Evolutionary conservation across 495 filamentous ascomycete species (phyloP).

Genomic region (Neurospora sublineolata): DNA sequence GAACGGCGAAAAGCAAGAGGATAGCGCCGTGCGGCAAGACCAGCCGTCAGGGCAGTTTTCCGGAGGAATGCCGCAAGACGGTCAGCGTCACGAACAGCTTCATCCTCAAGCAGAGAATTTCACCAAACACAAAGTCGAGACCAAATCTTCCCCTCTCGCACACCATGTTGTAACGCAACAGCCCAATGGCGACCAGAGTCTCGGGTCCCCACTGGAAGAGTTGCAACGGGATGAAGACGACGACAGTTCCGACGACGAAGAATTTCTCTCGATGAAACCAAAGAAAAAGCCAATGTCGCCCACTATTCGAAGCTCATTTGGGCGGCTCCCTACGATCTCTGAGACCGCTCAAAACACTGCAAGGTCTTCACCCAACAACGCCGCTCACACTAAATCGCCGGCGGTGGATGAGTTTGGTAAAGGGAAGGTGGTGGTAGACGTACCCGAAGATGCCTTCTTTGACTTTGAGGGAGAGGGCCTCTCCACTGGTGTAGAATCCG

Average conservation of each 20-base stretch:
- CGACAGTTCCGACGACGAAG: constrained; percentile 16
- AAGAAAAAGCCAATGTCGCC: constrained; percentile 13
- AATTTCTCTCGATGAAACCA: constrained; percentile 22
- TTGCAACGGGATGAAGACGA: constrained; percentile 16
- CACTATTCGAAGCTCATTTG: constrained; percentile 1
- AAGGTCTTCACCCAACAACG: background rate
- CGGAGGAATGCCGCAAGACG: background rate
- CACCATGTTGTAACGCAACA: background rate
- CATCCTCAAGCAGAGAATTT: background rate
- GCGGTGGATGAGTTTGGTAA: background rate
- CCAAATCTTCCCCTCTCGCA: background rate
- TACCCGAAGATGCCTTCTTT: constrained; percentile 14
- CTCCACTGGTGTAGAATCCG: background rate
- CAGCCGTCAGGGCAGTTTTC: background rate
- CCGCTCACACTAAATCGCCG: background rate
- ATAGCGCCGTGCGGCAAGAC: background rate
- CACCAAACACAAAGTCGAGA: background rate
- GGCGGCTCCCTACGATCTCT: constrained; percentile 3
- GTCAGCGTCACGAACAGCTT: background rate
- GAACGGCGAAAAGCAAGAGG: constrained; percentile 8
- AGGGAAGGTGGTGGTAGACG: constrained; percentile 2
- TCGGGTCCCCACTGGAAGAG: constrained; percentile 13
- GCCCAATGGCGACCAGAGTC: background rate
- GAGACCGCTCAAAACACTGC: constrained; percentile 2
- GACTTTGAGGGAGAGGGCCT: constrained; percentile 14